phyloP scores from a whole-genome alignment of 768 basidiomycete species.

The Russula virescens region DNA sequence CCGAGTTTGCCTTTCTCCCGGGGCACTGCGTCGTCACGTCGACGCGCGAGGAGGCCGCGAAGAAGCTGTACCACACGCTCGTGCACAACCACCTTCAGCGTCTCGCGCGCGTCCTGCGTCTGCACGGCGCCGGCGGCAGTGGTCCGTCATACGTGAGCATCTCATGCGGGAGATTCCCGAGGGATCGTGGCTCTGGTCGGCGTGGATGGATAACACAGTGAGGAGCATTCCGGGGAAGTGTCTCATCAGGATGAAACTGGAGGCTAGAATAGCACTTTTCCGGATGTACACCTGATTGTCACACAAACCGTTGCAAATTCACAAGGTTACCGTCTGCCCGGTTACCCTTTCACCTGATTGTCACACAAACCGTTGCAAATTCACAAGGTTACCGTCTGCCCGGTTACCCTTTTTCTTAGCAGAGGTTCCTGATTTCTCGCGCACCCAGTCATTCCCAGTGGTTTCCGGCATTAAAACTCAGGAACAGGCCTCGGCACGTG shows the following conservation, averaged over 20 bases:
- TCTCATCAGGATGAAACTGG: slow-evolving; percentile 52
- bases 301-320: no score
- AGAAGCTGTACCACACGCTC: slow-evolving; percentile 56
- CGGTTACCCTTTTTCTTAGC: no score
- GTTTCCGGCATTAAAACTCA: no score
- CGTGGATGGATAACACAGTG: slow-evolving; percentile 35
- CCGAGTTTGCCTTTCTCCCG: slow-evolving; percentile 47
- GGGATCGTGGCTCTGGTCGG: slow-evolving; percentile 41
- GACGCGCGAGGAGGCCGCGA: slow-evolving; percentile 45
- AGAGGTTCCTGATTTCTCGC: no score
- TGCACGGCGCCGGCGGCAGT: slow-evolving; percentile 49
- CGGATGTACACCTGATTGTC: no score
- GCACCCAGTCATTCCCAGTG: no score
- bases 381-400: no score
- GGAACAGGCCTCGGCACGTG: no score
- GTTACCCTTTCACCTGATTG: no score
- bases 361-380: no score
- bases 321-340: no score
- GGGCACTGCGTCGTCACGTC: slow-evolving; percentile 47
- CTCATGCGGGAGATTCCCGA: slow-evolving; percentile 41
- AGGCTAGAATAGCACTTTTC: no score
- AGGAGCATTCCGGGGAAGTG: slow-evolving; percentile 46
- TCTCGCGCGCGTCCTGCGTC: slow-evolving; percentile 45
- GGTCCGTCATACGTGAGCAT: slow-evolving; percentile 44
- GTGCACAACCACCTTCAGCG: slow-evolving; percentile 57